Evolutionary conservation across 495 filamentous ascomycete species (phyloP), one percentile per base, ranked within the genome.

Genomic region (Echria macrotheca): DNA sequence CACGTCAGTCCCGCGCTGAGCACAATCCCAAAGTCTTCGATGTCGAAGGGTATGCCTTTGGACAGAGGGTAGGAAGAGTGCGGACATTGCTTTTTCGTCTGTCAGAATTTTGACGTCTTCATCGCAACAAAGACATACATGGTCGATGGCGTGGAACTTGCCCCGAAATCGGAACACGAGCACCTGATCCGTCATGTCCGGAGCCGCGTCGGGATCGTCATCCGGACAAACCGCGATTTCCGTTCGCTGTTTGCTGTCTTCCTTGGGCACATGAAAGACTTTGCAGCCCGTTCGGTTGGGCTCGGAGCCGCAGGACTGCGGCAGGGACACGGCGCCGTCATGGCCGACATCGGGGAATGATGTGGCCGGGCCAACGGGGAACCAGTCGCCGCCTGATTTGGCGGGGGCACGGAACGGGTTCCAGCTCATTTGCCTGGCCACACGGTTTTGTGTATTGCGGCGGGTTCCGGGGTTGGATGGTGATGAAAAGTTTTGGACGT

Each of bases 21-120:
- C 10, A 63, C 61, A 21, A 74, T 55, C 9, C 79, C 79, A 48
- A 82, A 83, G 53, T 83, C 79, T 50, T 83, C 80, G 51, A 83
- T 83, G 26, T 83, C 80, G 47, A 82, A 82, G 3, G 80, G 67
- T 12, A 52, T 72, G 4, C 73, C 79, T 44, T 75, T 69, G 0
- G 74, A 78, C 0, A 82, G 70, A 0, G 79, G 78, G 55, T 69
- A 82, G 1, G 77, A 67, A 4, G 78, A 77, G 56, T 82, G 79
- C 4, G 79, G 79, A 47, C 79, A 83, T 76, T 75, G 70, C 79
- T 83, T 14, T 9, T 15, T 28, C 24, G 21, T 25, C 1, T 24
- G 11, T 28, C 5, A 11, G 9, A n/a, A n/a, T 4, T 15, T 11
- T 5, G 18, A 48, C 1, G 12, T 24, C 1, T 5, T 2, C 14